Percentiles rank a stretch among this genome's conserved stretches.
Evolutionary conservation across 257 asterid species (phyloP).

Genomic region (Fraxinus cuspidata): DNA sequence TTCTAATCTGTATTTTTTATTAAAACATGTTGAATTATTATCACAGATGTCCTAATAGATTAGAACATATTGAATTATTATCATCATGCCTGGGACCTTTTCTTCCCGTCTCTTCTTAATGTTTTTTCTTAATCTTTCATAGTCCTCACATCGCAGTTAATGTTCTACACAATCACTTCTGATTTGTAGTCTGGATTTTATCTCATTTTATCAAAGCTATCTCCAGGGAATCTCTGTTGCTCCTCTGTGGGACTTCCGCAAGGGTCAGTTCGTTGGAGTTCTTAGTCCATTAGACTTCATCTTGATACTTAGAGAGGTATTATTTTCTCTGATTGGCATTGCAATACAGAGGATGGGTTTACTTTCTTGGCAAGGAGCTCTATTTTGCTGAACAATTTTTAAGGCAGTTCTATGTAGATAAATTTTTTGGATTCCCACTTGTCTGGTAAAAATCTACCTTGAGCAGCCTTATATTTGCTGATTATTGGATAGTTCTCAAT

Average conservation of each 20-base stretch:
- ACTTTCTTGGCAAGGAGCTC: conserved; percentile 9
- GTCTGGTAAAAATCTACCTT: background rate
- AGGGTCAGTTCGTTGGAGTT: conserved; percentile 70
- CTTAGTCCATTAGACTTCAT: conserved; percentile 76
- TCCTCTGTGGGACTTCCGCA: conserved; percentile 69
- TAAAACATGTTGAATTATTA: background rate
- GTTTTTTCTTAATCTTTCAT: background rate
- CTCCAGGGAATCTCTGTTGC: conserved; percentile 70
- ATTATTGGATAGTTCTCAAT: background rate
- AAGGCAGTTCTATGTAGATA: background rate
- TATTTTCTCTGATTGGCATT: conserved; percentile 12
- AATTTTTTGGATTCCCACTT: background rate
- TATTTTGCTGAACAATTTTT: background rate
- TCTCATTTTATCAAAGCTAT: conserved; percentile 32
- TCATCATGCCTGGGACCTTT: background rate
- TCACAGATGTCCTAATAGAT: background rate
- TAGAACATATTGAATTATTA: background rate
- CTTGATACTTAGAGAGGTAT: conserved; percentile 72
- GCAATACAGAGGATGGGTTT: conserved; percentile 3
- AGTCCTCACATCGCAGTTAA: background rate
- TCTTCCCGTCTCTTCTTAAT: background rate
- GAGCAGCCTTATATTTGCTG: background rate
- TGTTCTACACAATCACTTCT: background rate
- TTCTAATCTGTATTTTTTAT: background rate
- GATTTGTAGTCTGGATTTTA: conserved; percentile 21